These are phyloP conservation scores for Graphium sp. DNA, from an alignment of 2,329 filamentous ascomycete genomes.

Conservation along the genomic window DNA sequence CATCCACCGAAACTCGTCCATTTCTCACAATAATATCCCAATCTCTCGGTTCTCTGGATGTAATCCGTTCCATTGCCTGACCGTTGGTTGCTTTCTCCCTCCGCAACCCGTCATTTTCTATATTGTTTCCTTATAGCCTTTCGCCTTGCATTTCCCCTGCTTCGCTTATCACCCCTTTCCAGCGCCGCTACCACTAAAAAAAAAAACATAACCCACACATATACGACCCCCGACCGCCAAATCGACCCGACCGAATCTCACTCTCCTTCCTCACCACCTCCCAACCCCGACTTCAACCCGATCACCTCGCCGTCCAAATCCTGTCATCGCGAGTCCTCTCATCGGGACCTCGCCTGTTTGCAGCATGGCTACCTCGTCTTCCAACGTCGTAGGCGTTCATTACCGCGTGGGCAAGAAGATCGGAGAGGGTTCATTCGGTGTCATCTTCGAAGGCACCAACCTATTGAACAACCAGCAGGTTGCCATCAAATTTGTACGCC, in stretches of 20 bases:
- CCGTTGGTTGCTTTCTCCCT: not conserved
- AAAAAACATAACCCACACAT: too few species aligned
- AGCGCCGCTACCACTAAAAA: too few species aligned
- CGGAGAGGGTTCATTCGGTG: conserved; percentile 94
- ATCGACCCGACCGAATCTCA: not conserved
- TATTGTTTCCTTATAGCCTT: conserved; percentile 2
- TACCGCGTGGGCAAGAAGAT: conserved; percentile 99
- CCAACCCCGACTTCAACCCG: conserved; percentile 9
- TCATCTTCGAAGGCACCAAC: conserved; percentile 98
- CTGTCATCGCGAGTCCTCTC: too few species aligned
- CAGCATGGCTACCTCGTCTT: conserved; percentile 72
- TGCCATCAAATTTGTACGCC: conserved; percentile 93
- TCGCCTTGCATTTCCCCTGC: not conserved
- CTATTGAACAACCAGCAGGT: conserved; percentile 98
- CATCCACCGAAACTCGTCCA: too few species aligned
- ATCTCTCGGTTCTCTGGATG: too few species aligned
- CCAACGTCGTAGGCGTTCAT: conserved; percentile 96
- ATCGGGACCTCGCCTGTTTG: conserved; percentile 6
- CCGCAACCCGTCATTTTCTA: not conserved
- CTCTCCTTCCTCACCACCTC: conserved; percentile 6
- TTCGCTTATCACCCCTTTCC: not conserved
- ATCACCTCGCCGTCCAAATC: conserved; percentile 9
- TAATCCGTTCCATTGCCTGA: too few species aligned
- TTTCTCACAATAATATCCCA: too few species aligned
- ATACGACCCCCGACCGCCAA: too few species aligned